These are phyloP conservation scores for Candida ponderosae DNA, from an alignment of 805 yeast genomes.

Conservation along the genomic window DNA sequence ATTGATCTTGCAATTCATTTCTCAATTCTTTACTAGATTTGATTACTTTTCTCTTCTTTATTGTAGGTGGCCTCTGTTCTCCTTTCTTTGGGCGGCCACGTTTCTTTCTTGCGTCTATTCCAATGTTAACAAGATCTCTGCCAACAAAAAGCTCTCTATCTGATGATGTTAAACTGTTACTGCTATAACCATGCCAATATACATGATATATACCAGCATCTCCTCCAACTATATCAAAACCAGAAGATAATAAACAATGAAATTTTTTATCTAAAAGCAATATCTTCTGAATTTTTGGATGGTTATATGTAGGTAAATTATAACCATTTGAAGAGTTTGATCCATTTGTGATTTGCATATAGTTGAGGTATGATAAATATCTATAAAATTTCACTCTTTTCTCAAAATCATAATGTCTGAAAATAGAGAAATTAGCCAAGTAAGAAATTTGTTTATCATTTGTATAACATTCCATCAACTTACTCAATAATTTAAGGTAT, in stretches of 20 bases:
- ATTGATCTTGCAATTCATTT: too few species aligned
- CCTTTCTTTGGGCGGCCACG: conserved; percentile 21
- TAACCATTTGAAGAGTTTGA: conserved; percentile 21
- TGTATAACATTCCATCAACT: conserved; percentile 39
- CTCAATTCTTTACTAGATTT: too few species aligned
- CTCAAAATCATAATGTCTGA: conserved; percentile 61
- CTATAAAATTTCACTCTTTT: conserved; percentile 71
- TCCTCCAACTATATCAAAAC: not conserved
- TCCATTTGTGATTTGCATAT: conserved; percentile 23
- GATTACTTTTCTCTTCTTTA: too few species aligned
- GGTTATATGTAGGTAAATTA: conserved; percentile 11
- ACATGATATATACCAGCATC: conserved; percentile 3
- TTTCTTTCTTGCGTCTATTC: conserved; percentile 8
- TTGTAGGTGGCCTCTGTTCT: conserved; percentile 13
- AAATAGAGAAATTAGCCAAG: conserved; percentile 30
- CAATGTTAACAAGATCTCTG: not conserved
- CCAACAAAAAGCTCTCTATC: not conserved
- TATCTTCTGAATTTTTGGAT: conserved; percentile 2
- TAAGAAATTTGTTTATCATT: conserved; percentile 25
- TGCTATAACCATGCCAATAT: conserved; percentile 10
- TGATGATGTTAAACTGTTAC: not conserved
- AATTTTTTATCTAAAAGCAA: not conserved
- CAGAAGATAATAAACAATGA: not conserved
- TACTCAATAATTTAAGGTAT: conserved; percentile 43
- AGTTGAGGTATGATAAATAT: conserved; percentile 41